These are phyloP conservation scores for Asterella californica DNA, from an alignment of 225 moss, liverwort and hornwort species.

Conservation along the genomic window DNA sequence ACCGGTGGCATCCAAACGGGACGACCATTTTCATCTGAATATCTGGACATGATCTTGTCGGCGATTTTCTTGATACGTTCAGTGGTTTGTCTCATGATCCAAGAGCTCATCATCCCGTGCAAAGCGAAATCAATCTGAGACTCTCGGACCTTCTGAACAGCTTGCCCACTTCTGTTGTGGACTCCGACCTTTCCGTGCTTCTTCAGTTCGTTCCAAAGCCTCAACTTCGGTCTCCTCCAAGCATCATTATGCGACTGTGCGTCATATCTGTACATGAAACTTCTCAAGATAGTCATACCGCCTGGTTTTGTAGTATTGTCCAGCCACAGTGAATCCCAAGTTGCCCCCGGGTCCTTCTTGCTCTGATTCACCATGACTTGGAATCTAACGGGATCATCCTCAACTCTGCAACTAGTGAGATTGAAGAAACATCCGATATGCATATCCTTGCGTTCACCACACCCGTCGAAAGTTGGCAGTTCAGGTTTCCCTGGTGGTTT, in stretches of 20 bases:
- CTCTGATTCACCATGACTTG: not conserved
- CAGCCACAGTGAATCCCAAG: slow-evolving; percentile 17
- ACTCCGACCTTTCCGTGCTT: slow-evolving; percentile 12
- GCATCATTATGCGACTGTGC: slow-evolving; percentile 6
- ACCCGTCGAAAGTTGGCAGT: slow-evolving; percentile 35
- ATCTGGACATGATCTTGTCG: slow-evolving; percentile 39
- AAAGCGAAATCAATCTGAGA: slow-evolving; percentile 19
- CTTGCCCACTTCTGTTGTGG: not conserved
- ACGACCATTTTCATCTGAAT: slow-evolving; percentile 19
- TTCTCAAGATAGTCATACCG: slow-evolving; percentile 15
- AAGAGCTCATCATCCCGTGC: slow-evolving; percentile 31
- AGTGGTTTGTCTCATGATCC: slow-evolving; percentile 36
- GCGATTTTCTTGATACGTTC: slow-evolving; percentile 29
- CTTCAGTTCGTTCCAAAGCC: slow-evolving; percentile 5
- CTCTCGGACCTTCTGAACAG: not conserved
- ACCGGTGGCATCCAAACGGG: slow-evolving; percentile 40
- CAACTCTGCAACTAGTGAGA: slow-evolving; percentile 25
- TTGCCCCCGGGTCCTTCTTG: not conserved
- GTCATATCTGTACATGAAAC: slow-evolving; percentile 10
- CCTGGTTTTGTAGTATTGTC: slow-evolving; percentile 14
- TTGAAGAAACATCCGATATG: slow-evolving; percentile 36
- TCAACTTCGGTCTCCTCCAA: slow-evolving; percentile 19
- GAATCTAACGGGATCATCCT: slow-evolving; percentile 20
- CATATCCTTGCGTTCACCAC: slow-evolving; percentile 17
- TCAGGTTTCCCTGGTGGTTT: not conserved